phyloP scores from a whole-genome alignment of 2,329 filamentous ascomycete genomes.

The Esteya vermicola region DNA sequence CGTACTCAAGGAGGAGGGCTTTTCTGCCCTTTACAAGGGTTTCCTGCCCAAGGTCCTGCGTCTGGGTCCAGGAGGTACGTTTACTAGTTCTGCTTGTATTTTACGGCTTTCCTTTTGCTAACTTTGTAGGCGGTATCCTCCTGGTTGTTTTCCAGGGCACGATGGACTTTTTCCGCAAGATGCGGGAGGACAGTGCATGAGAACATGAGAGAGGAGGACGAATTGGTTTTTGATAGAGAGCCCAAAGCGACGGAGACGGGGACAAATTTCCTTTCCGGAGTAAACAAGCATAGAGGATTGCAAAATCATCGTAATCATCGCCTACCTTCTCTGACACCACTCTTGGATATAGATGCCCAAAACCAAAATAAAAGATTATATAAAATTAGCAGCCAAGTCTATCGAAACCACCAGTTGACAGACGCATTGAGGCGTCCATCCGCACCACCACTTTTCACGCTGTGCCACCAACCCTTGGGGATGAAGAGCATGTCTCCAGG shows the following conservation, averaged over 20 bases:
- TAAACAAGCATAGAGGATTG: no score
- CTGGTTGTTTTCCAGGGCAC: slow-evolving; percentile 78
- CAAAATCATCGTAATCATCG: no score
- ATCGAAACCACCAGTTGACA: slow-evolving; percentile 74
- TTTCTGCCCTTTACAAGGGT: slow-evolving; percentile 87
- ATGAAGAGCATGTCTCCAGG: slow-evolving; percentile 65
- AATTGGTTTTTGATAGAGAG: not conserved
- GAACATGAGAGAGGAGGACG: not conserved
- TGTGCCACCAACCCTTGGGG: slow-evolving; percentile 79
- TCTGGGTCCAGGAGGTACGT: slow-evolving; percentile 43
- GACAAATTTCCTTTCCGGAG: no score
- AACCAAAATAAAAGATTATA: no score
- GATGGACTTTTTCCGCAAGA: slow-evolving; percentile 82
- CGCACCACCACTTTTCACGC: slow-evolving; percentile 48
- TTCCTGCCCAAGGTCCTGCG: slow-evolving; percentile 90
- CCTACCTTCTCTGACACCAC: no score
- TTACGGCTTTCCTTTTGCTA: not conserved
- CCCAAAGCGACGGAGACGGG: not conserved
- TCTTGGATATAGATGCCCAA: not conserved
- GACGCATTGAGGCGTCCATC: slow-evolving; percentile 23
- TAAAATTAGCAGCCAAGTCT: slow-evolving; percentile 15
- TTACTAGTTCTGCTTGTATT: not conserved
- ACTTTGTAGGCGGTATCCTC: slow-evolving; percentile 47
- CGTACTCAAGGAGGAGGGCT: slow-evolving; percentile 87
- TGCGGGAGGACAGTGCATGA: slow-evolving; percentile 16